Conservation (phyloP, 2,329 filamentous ascomycete genomes). For the Clathrospora elynae region DNA sequence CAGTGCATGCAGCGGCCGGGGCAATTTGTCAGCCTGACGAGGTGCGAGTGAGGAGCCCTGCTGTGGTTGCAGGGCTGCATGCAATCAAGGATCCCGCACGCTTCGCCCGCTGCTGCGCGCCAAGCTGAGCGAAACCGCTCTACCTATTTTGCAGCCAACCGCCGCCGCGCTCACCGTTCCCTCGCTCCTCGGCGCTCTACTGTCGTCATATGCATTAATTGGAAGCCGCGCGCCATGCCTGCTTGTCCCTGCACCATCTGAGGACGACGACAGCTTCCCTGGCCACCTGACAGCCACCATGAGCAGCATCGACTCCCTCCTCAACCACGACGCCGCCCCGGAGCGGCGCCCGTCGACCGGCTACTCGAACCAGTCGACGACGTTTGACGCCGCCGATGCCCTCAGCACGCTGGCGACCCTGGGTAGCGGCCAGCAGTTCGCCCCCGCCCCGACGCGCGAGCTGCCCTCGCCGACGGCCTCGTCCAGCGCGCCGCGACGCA, state of each 20-base stretch:
- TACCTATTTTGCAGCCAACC: constrained; percentile 21
- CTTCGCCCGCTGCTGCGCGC: constrained; percentile 11
- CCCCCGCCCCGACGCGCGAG: constrained; percentile 29
- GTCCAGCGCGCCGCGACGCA: constrained; percentile 37
- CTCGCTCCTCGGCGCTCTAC: constrained; percentile 1
- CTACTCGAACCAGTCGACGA: constrained; percentile 25
- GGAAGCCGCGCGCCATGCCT: constrained; percentile 12
- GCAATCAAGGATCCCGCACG: constrained; percentile 6
- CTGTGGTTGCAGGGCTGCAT: constrained; percentile 15
- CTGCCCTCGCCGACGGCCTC: constrained; percentile 40
- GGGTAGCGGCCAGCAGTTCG: constrained; percentile 42
- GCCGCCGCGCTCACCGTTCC: constrained; percentile 5
- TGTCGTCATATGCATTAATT: constrained; percentile 3
- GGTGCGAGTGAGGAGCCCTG: not conserved
- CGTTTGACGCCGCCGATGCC: constrained; percentile 50
- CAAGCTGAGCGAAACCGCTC: constrained; percentile 22
- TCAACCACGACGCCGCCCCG: constrained; percentile 39
- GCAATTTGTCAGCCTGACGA: constrained; percentile 14
- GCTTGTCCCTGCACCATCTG: constrained; percentile 4
- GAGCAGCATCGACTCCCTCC: constrained; percentile 45
- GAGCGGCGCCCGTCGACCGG: constrained; percentile 21
- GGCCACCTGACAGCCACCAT: constrained; percentile 23
- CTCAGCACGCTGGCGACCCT: constrained; percentile 45
- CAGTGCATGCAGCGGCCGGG: not conserved
- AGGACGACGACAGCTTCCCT: constrained; percentile 7